phyloP scores from a whole-genome alignment of 768 basidiomycete species.

The Podaxis sp. region DNA sequence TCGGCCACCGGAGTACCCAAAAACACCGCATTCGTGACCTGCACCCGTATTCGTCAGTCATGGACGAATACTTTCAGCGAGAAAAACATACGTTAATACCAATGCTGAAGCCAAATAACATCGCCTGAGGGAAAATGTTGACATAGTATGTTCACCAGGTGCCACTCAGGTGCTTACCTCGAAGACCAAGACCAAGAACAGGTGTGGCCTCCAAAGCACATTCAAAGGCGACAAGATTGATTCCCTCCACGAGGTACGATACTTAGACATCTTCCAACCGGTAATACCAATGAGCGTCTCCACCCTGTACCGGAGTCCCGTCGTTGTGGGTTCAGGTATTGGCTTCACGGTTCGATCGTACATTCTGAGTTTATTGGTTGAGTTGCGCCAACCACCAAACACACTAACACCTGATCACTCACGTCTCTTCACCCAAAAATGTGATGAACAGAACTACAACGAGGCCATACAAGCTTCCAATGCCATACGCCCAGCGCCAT shows the following conservation, averaged over 20 bases:
- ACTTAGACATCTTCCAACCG: slow-evolving; percentile 44
- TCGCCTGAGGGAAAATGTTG: slow-evolving; percentile 49
- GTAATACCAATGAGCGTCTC: slow-evolving; percentile 56
- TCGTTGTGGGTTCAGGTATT: slow-evolving; percentile 35
- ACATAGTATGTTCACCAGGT: slow-evolving; percentile 58
- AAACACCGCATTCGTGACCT: slow-evolving; percentile 35
- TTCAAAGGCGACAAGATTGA: slow-evolving; percentile 30
- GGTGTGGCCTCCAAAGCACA: slow-evolving; percentile 58
- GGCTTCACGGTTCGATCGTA: slow-evolving; percentile 52
- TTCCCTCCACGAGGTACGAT: slow-evolving; percentile 2
- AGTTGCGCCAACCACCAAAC: slow-evolving; percentile 41
- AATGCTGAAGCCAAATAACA: slow-evolving; percentile 33
- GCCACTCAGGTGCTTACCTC: slow-evolving; percentile 42
- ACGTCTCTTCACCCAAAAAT: slow-evolving; percentile 71
- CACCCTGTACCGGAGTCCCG: slow-evolving; percentile 44
- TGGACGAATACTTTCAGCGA: too few species aligned
- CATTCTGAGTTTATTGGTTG: slow-evolving; percentile 36
- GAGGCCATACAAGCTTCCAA: slow-evolving; percentile 59
- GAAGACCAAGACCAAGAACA: slow-evolving; percentile 44
- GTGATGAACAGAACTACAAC: slow-evolving; percentile 56
- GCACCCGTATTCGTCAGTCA: slow-evolving; percentile 28
- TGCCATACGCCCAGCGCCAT: slow-evolving; percentile 70
- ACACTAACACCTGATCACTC: slow-evolving; percentile 32
- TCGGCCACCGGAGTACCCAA: slow-evolving; percentile 15
- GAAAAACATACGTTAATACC: slow-evolving; percentile 30